These are phyloP conservation scores for Dendrobium catenatum DNA, from an alignment of 106 monocot species.

Conservation along the genomic window DNA sequence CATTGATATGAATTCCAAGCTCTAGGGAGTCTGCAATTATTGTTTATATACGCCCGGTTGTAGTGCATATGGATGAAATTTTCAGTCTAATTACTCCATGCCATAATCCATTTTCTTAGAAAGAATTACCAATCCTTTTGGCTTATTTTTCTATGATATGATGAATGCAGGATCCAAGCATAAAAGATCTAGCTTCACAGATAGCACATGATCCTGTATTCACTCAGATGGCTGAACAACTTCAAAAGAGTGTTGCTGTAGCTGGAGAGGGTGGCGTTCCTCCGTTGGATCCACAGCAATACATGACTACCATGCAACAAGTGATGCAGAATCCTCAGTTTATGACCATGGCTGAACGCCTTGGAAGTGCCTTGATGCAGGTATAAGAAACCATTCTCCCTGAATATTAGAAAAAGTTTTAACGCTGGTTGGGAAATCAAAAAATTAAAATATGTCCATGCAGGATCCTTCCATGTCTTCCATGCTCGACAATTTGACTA, in stretches of 20 bases:
- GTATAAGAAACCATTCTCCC: constrained; percentile 14
- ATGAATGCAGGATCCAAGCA: constrained; percentile 63
- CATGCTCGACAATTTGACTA: constrained; percentile 73
- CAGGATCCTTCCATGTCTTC: constrained; percentile 82
- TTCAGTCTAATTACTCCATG: background rate
- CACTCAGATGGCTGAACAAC: constrained; percentile 87
- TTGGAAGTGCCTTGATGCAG: constrained; percentile 92
- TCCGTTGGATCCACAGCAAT: constrained; percentile 58
- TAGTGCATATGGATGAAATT: background rate
- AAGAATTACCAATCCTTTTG: background rate
- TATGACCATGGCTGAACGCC: constrained; percentile 76
- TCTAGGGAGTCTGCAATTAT: no score
- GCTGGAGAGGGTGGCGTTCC: constrained; percentile 43
- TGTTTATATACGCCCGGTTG: no score
- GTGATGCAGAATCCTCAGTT: constrained; percentile 96
- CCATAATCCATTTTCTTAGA: background rate
- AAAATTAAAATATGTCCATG: background rate
- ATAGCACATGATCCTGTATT: constrained; percentile 86
- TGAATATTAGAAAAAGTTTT: background rate
- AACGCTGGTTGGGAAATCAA: background rate
- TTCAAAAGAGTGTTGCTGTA: constrained; percentile 64
- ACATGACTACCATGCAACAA: constrained; percentile 80
- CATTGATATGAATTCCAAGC: no score
- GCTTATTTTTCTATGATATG: constrained; percentile 4
- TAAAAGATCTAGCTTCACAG: constrained; percentile 83